Evolutionary conservation across 1,284 basidiomycete genomes (phyloP).

Genomic region (Flammula alnicola): DNA sequence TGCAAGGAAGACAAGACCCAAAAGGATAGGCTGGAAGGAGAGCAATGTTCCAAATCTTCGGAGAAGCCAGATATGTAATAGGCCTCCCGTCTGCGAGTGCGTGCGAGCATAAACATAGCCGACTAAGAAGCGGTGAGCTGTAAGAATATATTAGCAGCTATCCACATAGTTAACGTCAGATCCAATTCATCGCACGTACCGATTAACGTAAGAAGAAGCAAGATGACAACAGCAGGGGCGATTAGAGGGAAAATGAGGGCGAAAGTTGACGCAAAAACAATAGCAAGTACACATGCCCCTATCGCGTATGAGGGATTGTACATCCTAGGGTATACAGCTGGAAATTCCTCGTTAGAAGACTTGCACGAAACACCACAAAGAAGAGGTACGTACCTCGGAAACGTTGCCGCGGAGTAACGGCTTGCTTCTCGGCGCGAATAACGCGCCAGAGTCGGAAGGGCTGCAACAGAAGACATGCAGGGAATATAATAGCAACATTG

Average conservation of each 20-base stretch:
- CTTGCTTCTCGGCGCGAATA: constrained; percentile 54
- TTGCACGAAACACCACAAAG: background rate
- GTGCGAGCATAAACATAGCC: constrained; percentile 76
- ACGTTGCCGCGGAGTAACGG: constrained; percentile 76
- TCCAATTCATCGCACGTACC: constrained; percentile 47
- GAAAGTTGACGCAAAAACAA: constrained; percentile 75
- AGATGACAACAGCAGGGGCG: constrained; percentile 67
- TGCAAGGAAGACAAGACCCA: constrained; percentile 74
- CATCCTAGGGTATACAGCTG: constrained; percentile 74
- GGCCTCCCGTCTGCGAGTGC: constrained; percentile 71
- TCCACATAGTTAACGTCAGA: background rate
- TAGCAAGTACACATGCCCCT: constrained; percentile 66
- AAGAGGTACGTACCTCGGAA: constrained; percentile 64
- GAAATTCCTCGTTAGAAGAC: constrained; percentile 13
- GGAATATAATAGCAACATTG: constrained; percentile 71
- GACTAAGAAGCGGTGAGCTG: constrained; percentile 76
- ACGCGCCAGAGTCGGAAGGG: constrained; percentile 64
- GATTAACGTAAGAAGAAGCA: constrained; percentile 71
- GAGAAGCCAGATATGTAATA: constrained; percentile 75
- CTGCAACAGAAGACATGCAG: constrained; percentile 73
- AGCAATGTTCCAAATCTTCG: constrained; percentile 69
- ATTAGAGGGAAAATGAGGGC: constrained; percentile 78
- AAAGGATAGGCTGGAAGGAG: constrained; percentile 71
- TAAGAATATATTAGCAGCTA: constrained; percentile 4
- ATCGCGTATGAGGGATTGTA: constrained; percentile 72